Base-by-base conservation (phyloP, 2,329 filamentous ascomycete species). In the Botrytis galanthina region DNA sequence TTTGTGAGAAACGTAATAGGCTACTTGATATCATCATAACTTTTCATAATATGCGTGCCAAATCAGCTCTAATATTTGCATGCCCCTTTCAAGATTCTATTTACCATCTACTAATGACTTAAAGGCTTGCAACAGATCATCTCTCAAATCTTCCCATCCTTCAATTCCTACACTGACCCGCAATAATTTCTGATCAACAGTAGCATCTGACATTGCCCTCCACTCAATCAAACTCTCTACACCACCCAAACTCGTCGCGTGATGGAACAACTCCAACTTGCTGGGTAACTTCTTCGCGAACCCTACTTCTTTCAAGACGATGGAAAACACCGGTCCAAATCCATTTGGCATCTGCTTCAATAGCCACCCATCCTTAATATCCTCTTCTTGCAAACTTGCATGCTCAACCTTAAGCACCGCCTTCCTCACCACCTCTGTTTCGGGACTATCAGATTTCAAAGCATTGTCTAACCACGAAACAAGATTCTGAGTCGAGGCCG, bases 181-280 rank as follows among this genome's bases (percentile, higher is more conserved):
- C 82, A 98, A 80, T 81, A 98, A 82, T 73, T 88, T 86, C 80
- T 86, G 88, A 80, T 97, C 93, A 57, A 97, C 90, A 1, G 82
- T 85, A 4, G 83, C 79, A 85, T 99, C 96, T 74, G 90, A 91
- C 93, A 99, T 96, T 66, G 92, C 89, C 74, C 96, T 87, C 96
- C 96, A 99, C 87, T 99, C 96, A 78, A 99, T 95, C 84, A 98
- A 83, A 80, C 93, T 96, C 87, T 98, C 96, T 16, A 98, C 94
- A 7, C 96, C 95, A 3, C 96, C 96, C 42, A 98, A 83, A 82
- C 93, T 97, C 3, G 96, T 99, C 9, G 96, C 96, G 83, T 99
- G 96, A 78, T 97, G 93, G 85, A 98, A 98, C 62, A 97, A 87
- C 3, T 86, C 81, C 81, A 98, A 83, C 82, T 93, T 92, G 79